Base-by-base conservation (phyloP, 2,329 filamentous ascomycete species). In the Cladobotryum mycophilum region DNA sequence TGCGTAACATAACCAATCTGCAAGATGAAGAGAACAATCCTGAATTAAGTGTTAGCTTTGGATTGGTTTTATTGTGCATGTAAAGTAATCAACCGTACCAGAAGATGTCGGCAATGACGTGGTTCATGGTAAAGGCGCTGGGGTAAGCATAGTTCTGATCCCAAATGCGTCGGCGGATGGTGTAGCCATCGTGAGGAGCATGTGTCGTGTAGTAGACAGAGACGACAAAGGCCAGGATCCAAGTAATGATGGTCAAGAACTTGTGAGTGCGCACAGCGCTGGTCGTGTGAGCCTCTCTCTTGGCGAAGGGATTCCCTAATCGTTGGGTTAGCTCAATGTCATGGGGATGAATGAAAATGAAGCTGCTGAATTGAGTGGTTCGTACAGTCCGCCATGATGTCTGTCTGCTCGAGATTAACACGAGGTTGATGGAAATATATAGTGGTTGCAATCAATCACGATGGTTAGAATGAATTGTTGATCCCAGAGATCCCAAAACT, bases 61-160 rank as follows among this genome's bases (percentile, higher is more conserved):
- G 13, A 8, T 3, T 5, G 7, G 18, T 22, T 15, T 45, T 33
- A 45, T 37, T 3, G 17, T 53, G 35, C 34, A 45, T 53, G 35
- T 30, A 45, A 40, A 22, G 34, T 13, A 22, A 40, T 50, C 15
- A 22, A 40, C 49, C 15, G n/a, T 22, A 88, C 88, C 88, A 95
- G 78, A 92, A 96, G 57, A 95, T 81, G 54, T 79, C 77, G 30
- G 74, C 71, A 55, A 84, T 79, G 59, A 76, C 62, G 20, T 78
- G 74, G 70, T 87, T 90, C 70, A 90, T 76, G 43, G 84, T 82
- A 67, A 95, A 95, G 8, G 86, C 85, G 7, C 87, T 91, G 35
- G 71, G 75, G 58, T 82, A 79, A 47, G 74, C 71, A 51, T 76
- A 70, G 64, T 90, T 90, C 69, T 89, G 84, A 50, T 80, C 80